Evolutionary conservation across 2,329 filamentous ascomycete species (phyloP).

Genomic region (Diaporthe citri): DNA sequence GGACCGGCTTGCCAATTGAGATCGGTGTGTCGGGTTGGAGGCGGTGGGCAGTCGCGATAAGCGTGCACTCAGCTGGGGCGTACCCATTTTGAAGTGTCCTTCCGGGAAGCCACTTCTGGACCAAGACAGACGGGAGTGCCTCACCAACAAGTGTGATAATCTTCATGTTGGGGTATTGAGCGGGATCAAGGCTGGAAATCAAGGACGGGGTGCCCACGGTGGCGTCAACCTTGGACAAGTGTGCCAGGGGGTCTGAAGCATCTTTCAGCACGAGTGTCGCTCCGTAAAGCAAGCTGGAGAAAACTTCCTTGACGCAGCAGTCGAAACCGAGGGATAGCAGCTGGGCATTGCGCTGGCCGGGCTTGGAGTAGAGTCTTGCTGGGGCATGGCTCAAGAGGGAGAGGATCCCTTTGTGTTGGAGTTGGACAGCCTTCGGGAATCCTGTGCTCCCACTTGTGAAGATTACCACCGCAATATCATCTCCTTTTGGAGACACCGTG

Average conservation of each 20-base stretch:
- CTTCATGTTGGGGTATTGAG: background rate
- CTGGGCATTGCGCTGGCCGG: slow-evolving; percentile 6
- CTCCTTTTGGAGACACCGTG: background rate
- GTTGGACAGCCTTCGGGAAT: slow-evolving; percentile 5
- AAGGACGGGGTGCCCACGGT: background rate
- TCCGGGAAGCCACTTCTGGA: slow-evolving; percentile 3
- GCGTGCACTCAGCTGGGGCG: background rate
- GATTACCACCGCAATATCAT: background rate
- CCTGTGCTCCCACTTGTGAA: slow-evolving; percentile 12
- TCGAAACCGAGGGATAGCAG: slow-evolving; percentile 1
- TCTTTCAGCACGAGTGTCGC: background rate
- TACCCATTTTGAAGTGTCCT: slow-evolving; percentile 8
- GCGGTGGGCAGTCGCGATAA: slow-evolving; percentile 1
- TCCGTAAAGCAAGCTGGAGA: background rate
- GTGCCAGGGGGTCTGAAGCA: slow-evolving; percentile 5
- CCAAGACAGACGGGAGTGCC: background rate
- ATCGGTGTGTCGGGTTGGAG: background rate
- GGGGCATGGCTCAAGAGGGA: background rate
- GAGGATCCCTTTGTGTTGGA: slow-evolving; percentile 9
- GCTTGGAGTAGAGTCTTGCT: background rate
- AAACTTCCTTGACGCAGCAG: slow-evolving; percentile 4
- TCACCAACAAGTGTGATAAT: slow-evolving; percentile 2
- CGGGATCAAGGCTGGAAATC: slow-evolving; percentile 5
- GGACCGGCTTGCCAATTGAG: slow-evolving; percentile 13
- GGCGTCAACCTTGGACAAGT: background rate